Percentiles rank a stretch among this genome's conserved stretches.
phyloP scores from a whole-genome alignment of 306 rosid species.

The Trifolium fragiferum region DNA sequence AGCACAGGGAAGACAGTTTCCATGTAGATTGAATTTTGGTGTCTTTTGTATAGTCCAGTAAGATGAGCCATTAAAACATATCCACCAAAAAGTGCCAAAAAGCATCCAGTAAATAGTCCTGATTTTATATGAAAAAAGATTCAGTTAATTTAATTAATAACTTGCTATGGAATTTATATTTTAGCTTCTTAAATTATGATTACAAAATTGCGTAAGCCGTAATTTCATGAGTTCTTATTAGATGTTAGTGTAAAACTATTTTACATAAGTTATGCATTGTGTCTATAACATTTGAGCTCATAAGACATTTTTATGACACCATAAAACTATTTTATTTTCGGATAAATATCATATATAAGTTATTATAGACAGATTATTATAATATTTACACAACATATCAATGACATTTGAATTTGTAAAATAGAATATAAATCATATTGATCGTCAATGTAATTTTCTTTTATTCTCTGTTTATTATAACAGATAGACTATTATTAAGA shows the following conservation, averaged over 20 bases:
- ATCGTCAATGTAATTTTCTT: background rate
- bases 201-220: too few relatives aligned
- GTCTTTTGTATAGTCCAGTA: constrained; percentile 65
- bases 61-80: constrained; percentile 86
- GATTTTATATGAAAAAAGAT: constrained; percentile 38
- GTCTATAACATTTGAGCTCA: too few relatives aligned
- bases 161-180: background rate
- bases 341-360: background rate
- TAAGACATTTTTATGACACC: too few relatives aligned
- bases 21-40: constrained; percentile 75
- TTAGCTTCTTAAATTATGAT: too few relatives aligned
- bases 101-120: constrained; percentile 90
- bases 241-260: too few relatives aligned
- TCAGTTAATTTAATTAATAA: constrained; percentile 4
- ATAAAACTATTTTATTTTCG: too few relatives aligned
- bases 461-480: too few relatives aligned
- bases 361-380: background rate
- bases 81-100: constrained; percentile 77
- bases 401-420: background rate
- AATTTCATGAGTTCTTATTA: background rate
- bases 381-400: background rate
- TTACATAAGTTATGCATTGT: too few relatives aligned
- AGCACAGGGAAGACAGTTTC: constrained; percentile 92
- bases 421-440: background rate
- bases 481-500: too few relatives aligned